phyloP scores from a whole-genome alignment of 805 yeast genomes.

The Saccharomycopsis amapae region DNA sequence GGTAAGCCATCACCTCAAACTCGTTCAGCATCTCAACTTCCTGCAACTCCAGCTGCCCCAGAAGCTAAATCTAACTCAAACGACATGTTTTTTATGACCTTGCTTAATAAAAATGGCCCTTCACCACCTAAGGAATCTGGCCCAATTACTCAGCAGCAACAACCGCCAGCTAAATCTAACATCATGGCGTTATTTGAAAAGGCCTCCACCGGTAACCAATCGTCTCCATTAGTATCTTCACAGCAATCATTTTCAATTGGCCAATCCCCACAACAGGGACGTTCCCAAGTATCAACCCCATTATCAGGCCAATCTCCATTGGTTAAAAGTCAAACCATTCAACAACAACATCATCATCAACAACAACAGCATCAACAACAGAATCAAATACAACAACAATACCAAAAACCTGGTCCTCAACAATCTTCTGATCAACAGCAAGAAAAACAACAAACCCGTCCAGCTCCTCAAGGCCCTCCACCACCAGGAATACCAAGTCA shows the following conservation, averaged over 20 bases:
- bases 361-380: slow-evolving; percentile 22
- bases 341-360: slow-evolving; percentile 21
- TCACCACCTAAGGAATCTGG: background rate
- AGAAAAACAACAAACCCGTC: slow-evolving; percentile 8
- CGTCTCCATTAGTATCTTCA: no score
- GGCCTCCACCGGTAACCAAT: background rate
- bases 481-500: slow-evolving; percentile 14
- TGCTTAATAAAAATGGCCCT: slow-evolving; percentile 26
- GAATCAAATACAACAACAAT: slow-evolving; percentile 8
- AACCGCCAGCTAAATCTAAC: background rate
- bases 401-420: slow-evolving; percentile 7
- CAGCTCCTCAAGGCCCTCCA: slow-evolving; percentile 10
- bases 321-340: no score
- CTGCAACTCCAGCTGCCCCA: background rate
- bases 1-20: slow-evolving; percentile 18
- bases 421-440: no score
- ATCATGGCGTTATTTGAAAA: background rate
- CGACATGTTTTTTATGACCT: slow-evolving; percentile 42
- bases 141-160: background rate
- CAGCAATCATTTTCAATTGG: no score
- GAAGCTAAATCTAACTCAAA: slow-evolving; percentile 10
- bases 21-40: background rate
- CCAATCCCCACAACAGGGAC: background rate
- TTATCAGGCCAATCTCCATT: slow-evolving; percentile 8
- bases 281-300: background rate